Conservation (phyloP, 768 basidiomycete species). For the Kwoniella mangroviensis region DNA sequence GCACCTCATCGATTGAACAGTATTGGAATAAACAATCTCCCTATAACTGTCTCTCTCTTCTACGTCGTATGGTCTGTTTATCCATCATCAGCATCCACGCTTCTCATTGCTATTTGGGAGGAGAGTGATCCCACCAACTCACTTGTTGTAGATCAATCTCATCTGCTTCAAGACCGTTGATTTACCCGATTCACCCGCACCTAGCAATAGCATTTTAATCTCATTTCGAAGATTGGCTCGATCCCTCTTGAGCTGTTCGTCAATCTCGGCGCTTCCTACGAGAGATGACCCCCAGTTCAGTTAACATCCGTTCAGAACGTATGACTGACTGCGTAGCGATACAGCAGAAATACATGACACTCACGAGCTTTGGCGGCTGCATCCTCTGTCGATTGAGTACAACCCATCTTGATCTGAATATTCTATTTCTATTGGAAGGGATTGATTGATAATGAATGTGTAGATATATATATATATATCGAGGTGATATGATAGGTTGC, state of each 20-base stretch:
- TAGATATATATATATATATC: neutral
- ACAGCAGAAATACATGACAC: conserved; percentile 21
- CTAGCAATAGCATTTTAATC: conserved; percentile 87
- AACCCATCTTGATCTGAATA: conserved; percentile 48
- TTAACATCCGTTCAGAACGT: too few relatives aligned
- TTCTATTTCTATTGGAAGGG: neutral
- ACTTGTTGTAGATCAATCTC: conserved; percentile 58
- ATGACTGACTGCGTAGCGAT: too few relatives aligned
- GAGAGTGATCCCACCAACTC: conserved; percentile 13
- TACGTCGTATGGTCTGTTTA: conserved; percentile 68
- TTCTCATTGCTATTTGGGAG: too few relatives aligned
- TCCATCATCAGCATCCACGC: neutral
- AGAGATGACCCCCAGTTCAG: too few relatives aligned
- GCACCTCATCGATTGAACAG: conserved; percentile 91
- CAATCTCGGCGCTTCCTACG: conserved; percentile 58
- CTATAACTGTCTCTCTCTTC: conserved; percentile 90
- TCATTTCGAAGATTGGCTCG: conserved; percentile 53
- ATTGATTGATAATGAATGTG: neutral
- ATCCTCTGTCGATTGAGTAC: conserved; percentile 55
- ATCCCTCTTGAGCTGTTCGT: conserved; percentile 55
- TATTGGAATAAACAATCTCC: conserved; percentile 93
- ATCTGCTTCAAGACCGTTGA: conserved; percentile 59
- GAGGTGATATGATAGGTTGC: neutral
- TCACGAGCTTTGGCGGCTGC: conserved; percentile 50
- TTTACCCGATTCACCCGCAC: conserved; percentile 96